Evolutionary conservation across 2,329 filamentous ascomycete genomes (phyloP).

Genomic region (Fusarium buharicum): DNA sequence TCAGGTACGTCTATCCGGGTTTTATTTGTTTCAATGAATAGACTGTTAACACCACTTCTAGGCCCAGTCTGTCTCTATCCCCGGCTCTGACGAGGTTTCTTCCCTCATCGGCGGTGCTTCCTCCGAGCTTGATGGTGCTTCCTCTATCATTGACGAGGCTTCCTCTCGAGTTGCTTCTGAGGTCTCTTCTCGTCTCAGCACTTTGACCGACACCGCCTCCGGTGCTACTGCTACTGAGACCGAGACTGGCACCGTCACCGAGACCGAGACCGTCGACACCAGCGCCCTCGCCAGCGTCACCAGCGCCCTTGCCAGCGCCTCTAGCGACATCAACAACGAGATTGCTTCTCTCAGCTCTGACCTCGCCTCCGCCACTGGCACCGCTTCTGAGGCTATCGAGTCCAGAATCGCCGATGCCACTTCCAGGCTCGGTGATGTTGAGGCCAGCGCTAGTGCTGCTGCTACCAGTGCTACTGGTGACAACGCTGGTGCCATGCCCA

Average conservation of each 20-base stretch:
- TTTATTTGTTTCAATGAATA: background rate
- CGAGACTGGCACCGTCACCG: conserved; percentile 6
- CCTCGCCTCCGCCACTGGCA: conserved; percentile 42
- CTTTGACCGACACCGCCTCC: conserved; percentile 12
- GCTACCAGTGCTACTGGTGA: conserved; percentile 34
- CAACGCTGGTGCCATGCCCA: conserved; percentile 51
- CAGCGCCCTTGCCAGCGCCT: conserved; percentile 32
- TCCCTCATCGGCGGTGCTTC: conserved; percentile 29
- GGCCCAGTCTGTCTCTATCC: conserved; percentile 29
- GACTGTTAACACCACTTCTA: conserved; percentile 10
- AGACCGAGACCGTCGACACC: conserved; percentile 27
- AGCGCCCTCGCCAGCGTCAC: conserved; percentile 29
- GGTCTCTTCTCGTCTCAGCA: conserved; percentile 25
- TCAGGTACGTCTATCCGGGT: conserved; percentile 21
- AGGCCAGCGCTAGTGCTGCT: conserved; percentile 17
- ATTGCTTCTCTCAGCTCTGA: conserved; percentile 43
- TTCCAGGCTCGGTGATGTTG: conserved; percentile 26
- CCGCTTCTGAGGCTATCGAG: conserved; percentile 26
- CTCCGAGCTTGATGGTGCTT: conserved; percentile 16
- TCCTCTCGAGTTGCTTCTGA: conserved; percentile 21
- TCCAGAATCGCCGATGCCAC: conserved; percentile 31
- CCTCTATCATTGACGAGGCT: conserved; percentile 18
- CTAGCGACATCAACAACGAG: conserved; percentile 20
- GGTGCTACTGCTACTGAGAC: conserved; percentile 19
- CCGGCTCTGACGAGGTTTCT: conserved; percentile 19